A percentile compares a stretch with the other conserved stretches of the same genome.
Evolutionary conservation across 1,284 basidiomycete species (phyloP).

Genomic region (Ganoderma lingzhi): DNA sequence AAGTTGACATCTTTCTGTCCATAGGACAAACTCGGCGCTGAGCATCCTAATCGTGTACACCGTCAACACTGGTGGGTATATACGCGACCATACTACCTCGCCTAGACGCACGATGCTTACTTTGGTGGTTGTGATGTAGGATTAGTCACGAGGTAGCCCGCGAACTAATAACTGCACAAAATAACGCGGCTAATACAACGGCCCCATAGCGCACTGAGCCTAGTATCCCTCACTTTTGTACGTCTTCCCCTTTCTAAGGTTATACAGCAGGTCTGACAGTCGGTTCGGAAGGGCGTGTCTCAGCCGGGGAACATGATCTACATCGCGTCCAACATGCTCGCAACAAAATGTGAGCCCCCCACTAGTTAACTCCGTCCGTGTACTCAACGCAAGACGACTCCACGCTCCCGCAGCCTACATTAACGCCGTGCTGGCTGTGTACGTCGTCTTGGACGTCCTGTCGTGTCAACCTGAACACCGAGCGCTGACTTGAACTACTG

Average conservation of each 20-base stretch:
- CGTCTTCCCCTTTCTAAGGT: neutral
- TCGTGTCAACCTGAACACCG: neutral
- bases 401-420: neutral
- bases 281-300: neutral
- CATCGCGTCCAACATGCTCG: constrained; percentile 8
- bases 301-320: constrained; percentile 6
- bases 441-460: neutral
- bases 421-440: constrained; percentile 7
- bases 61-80: neutral
- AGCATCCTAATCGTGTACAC: constrained; percentile 2
- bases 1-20: neutral
- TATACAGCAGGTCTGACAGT: neutral
- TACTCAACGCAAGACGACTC: no score
- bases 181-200: neutral
- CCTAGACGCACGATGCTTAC: neutral
- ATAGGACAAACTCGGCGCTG: neutral
- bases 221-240: neutral
- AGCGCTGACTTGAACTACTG: neutral
- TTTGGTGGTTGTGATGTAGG: neutral
- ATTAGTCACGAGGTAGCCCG: neutral
- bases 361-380: neutral
- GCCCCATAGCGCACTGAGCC: neutral
- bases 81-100: neutral
- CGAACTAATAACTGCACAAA: neutral
- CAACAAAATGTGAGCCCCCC: constrained; percentile 2